Percentiles rank a stretch among this genome's conserved stretches.
phyloP scores from a whole-genome alignment of 306 rosid species.

The Ammopiptanthus mongolicus region DNA sequence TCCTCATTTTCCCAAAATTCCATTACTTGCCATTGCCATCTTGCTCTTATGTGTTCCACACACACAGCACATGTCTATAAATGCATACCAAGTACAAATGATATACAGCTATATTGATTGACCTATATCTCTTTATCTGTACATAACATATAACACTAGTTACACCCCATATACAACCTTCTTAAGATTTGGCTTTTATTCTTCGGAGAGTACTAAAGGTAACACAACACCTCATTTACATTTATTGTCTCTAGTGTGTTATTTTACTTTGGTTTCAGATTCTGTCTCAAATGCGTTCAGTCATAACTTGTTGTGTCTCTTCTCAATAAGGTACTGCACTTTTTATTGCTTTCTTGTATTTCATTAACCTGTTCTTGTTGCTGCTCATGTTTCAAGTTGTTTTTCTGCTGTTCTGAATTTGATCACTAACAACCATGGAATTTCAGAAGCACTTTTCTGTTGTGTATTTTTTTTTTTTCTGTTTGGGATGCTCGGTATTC shows the following conservation, averaged over 20 bases:
- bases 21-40: conserved; percentile 21
- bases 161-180: conserved; percentile 6
- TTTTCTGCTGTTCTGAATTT: not conserved
- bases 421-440: conserved; percentile 25
- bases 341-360: not conserved
- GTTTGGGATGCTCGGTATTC: no score
- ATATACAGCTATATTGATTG: conserved; percentile 8
- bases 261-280: not conserved
- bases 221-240: not conserved
- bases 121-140: conserved; percentile 37
- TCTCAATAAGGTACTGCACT: conserved; percentile 6
- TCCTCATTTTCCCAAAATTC: not conserved
- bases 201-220: conserved; percentile 39
- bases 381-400: not conserved
- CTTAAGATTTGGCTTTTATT: conserved; percentile 29
- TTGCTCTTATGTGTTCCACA: conserved; percentile 18
- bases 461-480: no score
- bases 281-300: not conserved
- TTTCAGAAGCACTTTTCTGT: conserved; percentile 11
- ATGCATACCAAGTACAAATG: conserved; percentile 36
- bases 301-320: not conserved
- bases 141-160: not conserved
- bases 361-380: not conserved
- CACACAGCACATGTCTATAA: conserved; percentile 36
- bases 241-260: conserved; percentile 15